phyloP scores from a whole-genome alignment of 1,284 basidiomycete species.

The Abortiporus biennis region DNA sequence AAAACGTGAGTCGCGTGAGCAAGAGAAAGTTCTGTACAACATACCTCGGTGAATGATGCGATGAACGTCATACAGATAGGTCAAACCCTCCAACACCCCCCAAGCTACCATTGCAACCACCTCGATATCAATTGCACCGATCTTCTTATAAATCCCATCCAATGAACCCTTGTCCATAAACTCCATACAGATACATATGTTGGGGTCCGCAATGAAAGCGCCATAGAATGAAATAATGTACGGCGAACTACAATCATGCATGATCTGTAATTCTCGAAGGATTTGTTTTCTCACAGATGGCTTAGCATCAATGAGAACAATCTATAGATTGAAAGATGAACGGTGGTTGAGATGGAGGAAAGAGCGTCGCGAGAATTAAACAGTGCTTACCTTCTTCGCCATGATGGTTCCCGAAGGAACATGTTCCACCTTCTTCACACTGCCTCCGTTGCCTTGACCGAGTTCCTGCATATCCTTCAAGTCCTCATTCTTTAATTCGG shows the following conservation, averaged over 20 bases:
- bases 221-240: constrained; percentile 98
- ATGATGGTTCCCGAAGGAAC: constrained; percentile 84
- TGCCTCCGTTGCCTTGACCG: constrained; percentile 96
- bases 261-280: constrained; percentile 94
- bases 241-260: constrained; percentile 92
- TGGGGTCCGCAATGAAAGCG: constrained; percentile 92
- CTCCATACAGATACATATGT: constrained; percentile 99
- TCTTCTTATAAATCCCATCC: constrained; percentile 92
- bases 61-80: constrained; percentile 98
- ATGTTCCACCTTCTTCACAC: constrained; percentile 94
- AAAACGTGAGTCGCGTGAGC: too few species aligned
- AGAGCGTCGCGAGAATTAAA: neutral
- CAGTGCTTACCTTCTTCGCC: constrained; percentile 83
- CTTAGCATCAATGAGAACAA: constrained; percentile 97
- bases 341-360: neutral
- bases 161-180: constrained; percentile 90
- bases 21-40: constrained; percentile 4
- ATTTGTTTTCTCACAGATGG: constrained; percentile 98
- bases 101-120: constrained; percentile 90
- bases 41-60: constrained; percentile 98
- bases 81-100: constrained; percentile 90
- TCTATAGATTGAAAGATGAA: constrained; percentile 41
- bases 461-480: constrained; percentile 83
- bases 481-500: constrained; percentile 75
- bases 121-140: constrained; percentile 85